Percentiles rank a stretch among this genome's conserved stretches.
Evolutionary conservation across 768 basidiomycete species (phyloP).

Genomic region (Amylocystis lapponica): DNA sequence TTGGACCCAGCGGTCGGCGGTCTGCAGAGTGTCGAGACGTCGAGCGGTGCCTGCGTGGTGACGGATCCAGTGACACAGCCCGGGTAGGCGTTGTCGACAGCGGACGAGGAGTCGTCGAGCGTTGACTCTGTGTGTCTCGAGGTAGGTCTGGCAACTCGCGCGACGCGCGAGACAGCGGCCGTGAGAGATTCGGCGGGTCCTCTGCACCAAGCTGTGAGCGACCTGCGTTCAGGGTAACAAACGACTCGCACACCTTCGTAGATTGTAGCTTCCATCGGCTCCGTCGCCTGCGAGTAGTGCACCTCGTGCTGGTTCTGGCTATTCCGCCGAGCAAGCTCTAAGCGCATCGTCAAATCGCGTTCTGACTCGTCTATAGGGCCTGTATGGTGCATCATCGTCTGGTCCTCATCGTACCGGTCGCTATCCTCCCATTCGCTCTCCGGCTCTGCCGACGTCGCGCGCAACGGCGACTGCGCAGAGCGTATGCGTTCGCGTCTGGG

Average conservation of each 20-base stretch:
- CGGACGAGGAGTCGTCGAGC: constrained; percentile 44
- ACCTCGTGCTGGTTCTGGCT: constrained; percentile 69
- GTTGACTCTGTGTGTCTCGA: constrained; percentile 28
- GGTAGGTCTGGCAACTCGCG: constrained; percentile 26
- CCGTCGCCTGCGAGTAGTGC: constrained; percentile 35
- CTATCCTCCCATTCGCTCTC: constrained; percentile 30
- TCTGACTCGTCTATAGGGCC: constrained; percentile 60
- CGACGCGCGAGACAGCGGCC: constrained; percentile 44
- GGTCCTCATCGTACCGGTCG: constrained; percentile 36
- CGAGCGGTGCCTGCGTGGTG: constrained; percentile 26
- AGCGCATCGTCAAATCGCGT: constrained; percentile 65
- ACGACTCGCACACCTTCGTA: constrained; percentile 70
- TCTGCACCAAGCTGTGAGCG: constrained; percentile 33
- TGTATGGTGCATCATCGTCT: constrained; percentile 24
- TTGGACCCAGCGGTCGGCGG: constrained; percentile 65
- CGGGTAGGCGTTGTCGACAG: constrained; percentile 34
- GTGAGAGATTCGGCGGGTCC: constrained; percentile 48
- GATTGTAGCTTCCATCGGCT: constrained; percentile 58
- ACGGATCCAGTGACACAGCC: constrained; percentile 5
- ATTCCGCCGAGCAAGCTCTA: constrained; percentile 82
- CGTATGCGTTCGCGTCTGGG: too few species aligned
- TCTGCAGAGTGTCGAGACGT: constrained; percentile 46
- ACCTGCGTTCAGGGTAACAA: constrained; percentile 3
- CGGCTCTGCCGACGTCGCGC: constrained; percentile 16
- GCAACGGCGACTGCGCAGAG: constrained; percentile 14